Percentiles rank a stretch among this genome's conserved stretches.
These are phyloP conservation scores for Streptanthus diversifolius DNA, from an alignment of 345 rosid species.

Conservation along the genomic window DNA sequence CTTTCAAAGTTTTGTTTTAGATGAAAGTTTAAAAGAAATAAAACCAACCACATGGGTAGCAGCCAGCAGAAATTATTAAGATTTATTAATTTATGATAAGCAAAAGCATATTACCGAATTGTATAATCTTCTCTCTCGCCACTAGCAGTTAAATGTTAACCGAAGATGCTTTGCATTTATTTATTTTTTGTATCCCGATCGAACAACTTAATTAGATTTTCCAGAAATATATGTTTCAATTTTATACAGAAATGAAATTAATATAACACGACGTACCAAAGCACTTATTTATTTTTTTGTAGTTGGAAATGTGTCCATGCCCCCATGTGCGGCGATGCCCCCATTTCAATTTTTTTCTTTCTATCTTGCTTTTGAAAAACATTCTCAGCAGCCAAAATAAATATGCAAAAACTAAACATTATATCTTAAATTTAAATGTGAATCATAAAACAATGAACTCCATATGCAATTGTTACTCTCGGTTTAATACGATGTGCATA, in stretches of 20 bases:
- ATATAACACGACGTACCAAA: constrained; percentile 26
- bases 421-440: neutral
- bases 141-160: constrained; percentile 31
- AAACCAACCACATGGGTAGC: constrained; percentile 26
- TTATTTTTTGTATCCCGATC: constrained; percentile 3
- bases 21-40: neutral
- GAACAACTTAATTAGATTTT: constrained; percentile 13
- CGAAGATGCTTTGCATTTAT: constrained; percentile 31
- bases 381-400: constrained; percentile 26
- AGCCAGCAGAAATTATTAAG: neutral
- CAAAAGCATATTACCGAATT: neutral
- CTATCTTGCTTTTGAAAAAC: constrained; percentile 1
- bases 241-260: neutral
- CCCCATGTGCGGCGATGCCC: constrained; percentile 38
- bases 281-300: constrained; percentile 21
- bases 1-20: neutral
- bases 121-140: constrained; percentile 6
- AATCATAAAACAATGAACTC: neutral
- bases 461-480: neutral
- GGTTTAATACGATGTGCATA: neutral
- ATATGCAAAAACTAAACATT: constrained; percentile 15
- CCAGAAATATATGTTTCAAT: neutral
- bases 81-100: neutral
- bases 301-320: constrained; percentile 31
- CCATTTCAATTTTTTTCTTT: constrained; percentile 16